phyloP scores from a whole-genome alignment of 805 yeast genomes.

The Wickerhamiella kurtzmanii region DNA sequence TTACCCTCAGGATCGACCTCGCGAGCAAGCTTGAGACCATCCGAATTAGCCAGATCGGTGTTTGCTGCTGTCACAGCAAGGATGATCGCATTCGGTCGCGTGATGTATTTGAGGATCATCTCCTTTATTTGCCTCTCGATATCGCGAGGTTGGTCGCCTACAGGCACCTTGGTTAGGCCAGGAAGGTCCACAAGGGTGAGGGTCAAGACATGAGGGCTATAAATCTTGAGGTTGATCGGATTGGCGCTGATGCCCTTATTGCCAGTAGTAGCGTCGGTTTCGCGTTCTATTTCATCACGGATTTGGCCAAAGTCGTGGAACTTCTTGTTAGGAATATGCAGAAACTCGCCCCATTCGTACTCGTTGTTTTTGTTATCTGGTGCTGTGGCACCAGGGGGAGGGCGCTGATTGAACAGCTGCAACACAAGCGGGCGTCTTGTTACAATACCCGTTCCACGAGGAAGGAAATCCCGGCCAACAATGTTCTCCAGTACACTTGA shows the following conservation, averaged over 20 bases:
- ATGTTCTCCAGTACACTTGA: constrained; percentile 82
- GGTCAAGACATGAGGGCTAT: constrained; percentile 86
- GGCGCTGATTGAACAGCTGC: constrained; percentile 48
- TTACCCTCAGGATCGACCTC: constrained; percentile 96
- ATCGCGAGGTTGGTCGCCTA: constrained; percentile 97
- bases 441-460: constrained; percentile 87
- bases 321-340: constrained; percentile 80
- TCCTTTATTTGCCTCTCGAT: constrained; percentile 90
- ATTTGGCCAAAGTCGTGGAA: constrained; percentile 81
- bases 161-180: constrained; percentile 95
- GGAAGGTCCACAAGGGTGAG: constrained; percentile 93
- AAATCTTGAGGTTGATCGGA: constrained; percentile 87
- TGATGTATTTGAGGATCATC: constrained; percentile 81
- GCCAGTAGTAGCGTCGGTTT: constrained; percentile 72
- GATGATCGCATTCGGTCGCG: constrained; percentile 90
- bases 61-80: constrained; percentile 93
- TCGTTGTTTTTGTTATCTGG: constrained; percentile 22
- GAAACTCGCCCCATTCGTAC: constrained; percentile 96
- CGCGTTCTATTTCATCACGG: constrained; percentile 79
- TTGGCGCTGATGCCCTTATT: constrained; percentile 77
- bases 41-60: constrained; percentile 93
- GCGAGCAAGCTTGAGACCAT: constrained; percentile 88
- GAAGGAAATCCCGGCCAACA: constrained; percentile 82
- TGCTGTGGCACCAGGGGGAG: constrained; percentile 13
- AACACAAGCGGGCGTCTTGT: constrained; percentile 78